phyloP scores from a whole-genome alignment of 257 asterid species.

The Solanum peruvianum region DNA sequence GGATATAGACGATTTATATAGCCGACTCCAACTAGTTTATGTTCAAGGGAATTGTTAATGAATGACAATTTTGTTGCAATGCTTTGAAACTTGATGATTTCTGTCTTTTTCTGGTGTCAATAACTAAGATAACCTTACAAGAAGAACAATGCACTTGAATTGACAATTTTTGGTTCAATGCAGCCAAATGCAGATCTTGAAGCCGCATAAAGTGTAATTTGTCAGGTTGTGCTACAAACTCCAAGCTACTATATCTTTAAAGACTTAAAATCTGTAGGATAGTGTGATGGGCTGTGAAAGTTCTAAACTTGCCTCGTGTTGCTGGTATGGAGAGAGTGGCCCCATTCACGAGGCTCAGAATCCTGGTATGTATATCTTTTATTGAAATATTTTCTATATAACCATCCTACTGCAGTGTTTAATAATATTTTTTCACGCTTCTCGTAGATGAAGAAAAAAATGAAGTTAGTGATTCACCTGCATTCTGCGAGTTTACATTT shows the following conservation, averaged over 20 bases:
- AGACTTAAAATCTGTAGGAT: neutral
- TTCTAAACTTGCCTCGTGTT: constrained; percentile 21
- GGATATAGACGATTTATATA: neutral
- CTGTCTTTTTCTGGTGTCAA: neutral
- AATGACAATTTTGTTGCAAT: neutral
- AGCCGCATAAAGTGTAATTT: neutral
- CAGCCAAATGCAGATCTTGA: neutral
- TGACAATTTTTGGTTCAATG: neutral
- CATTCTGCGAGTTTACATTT: constrained; percentile 74
- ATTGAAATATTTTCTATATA: neutral
- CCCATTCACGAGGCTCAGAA: constrained; percentile 8
- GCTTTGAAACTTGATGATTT: neutral
- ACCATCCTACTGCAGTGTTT: neutral
- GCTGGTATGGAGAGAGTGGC: constrained; percentile 22
- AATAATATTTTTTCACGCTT: neutral
- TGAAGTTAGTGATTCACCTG: constrained; percentile 59
- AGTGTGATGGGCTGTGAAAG: constrained; percentile 25
- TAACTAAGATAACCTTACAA: neutral
- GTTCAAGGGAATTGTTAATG: neutral
- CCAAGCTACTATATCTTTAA: neutral
- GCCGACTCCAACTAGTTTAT: neutral
- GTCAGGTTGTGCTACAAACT: neutral
- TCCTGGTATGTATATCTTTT: constrained; percentile 11
- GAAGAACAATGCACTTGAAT: neutral
- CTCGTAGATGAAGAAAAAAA: constrained; percentile 40